These are phyloP conservation scores for Scalesia atractyloides DNA, from an alignment of 129 eudicot species.

Conservation along the genomic window DNA sequence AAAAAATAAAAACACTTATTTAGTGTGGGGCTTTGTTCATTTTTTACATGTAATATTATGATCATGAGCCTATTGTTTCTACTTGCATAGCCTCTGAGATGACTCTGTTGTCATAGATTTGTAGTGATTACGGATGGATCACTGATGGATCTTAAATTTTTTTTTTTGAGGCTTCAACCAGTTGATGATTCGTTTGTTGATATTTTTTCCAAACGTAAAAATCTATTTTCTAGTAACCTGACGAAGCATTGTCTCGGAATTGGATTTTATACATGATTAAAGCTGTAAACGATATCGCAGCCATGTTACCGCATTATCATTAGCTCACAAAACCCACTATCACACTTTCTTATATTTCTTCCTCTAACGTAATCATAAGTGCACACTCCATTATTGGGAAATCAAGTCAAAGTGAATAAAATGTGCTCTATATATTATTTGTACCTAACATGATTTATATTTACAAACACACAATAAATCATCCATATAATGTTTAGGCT, in stretches of 20 bases:
- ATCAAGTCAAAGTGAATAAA: background rate
- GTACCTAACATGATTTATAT: background rate
- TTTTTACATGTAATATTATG: no score
- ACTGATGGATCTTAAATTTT: no score
- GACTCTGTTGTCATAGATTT: no score
- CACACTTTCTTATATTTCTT: background rate
- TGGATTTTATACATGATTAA: background rate
- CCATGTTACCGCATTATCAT: background rate
- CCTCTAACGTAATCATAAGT: background rate
- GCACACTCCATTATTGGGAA: slow-evolving; percentile 3
- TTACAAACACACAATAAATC: background rate
- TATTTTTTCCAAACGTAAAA: no score
- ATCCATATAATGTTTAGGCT: background rate
- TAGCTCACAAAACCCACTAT: background rate
- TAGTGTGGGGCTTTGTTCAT: no score
- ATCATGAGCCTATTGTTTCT: no score
- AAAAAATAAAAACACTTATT: no score
- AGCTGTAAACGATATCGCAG: background rate
- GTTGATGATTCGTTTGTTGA: no score
- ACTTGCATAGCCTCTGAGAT: no score
- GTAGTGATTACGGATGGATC: no score
- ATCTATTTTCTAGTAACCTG: no score
- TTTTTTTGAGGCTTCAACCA: no score
- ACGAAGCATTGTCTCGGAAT: background rate
- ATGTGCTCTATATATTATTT: background rate